Conservation (phyloP, 2,329 filamentous ascomycete genomes). For the Aspergillus sp. region DNA sequence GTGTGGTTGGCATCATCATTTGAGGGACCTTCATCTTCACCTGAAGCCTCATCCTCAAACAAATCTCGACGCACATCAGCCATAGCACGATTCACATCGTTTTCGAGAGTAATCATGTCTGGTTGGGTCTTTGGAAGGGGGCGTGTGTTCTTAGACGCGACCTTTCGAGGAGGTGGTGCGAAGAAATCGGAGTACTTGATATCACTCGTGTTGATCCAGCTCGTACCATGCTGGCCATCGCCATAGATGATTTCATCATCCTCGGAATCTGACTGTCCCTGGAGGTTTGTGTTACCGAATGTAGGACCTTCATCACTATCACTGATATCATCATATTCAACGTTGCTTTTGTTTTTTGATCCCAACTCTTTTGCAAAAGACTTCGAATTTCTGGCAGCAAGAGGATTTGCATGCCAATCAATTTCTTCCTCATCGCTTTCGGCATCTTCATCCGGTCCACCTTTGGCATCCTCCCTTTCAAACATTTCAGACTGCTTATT, state of each 20-base stretch:
- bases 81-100: conserved; percentile 77
- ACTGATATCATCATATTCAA: conserved; percentile 54
- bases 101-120: conserved; percentile 47
- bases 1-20: conserved; percentile 54
- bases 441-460: conserved; percentile 67
- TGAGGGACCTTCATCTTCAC: conserved; percentile 59
- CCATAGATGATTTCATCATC: conserved; percentile 56
- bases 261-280: conserved; percentile 59
- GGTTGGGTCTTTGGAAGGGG: conserved; percentile 52
- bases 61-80: conserved; percentile 81
- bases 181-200: conserved; percentile 94
- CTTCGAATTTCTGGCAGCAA: conserved; percentile 36
- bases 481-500: conserved; percentile 89
- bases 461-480: conserved; percentile 76
- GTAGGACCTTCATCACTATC: conserved; percentile 67
- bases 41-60: conserved; percentile 66
- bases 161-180: conserved; percentile 73
- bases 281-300: conserved; percentile 73
- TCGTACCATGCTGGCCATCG: conserved; percentile 56
- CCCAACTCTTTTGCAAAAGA: conserved; percentile 3
- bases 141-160: conserved; percentile 49
- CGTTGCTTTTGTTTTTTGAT: conserved; percentile 14
- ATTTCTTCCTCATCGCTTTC: conserved; percentile 77
- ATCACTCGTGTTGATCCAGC: conserved; percentile 73
- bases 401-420: conserved; percentile 79